Conservation (phyloP, 2,329 filamentous ascomycete species). For the Xylaria arbuscula region DNA sequence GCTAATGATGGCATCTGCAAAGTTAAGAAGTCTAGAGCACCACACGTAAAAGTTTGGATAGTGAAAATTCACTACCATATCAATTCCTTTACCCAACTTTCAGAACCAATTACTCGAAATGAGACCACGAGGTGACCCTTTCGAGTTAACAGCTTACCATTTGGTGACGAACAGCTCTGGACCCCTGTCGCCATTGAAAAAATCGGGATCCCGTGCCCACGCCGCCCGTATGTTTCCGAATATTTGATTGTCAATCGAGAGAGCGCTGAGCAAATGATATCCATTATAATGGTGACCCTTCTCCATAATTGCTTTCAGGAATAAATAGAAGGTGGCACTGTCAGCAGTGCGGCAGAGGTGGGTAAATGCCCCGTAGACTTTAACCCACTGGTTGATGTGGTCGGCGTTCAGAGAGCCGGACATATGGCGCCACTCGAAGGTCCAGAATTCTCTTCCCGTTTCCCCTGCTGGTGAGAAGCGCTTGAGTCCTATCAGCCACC, state of each 20-base stretch:
- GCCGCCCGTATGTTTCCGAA: conserved; percentile 9
- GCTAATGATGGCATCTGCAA: background rate
- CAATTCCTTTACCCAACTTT: background rate
- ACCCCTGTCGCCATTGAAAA: conserved; percentile 3
- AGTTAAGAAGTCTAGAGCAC: background rate
- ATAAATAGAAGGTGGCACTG: background rate
- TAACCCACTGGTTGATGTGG: conserved; percentile 42
- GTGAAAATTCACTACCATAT: too few relatives aligned
- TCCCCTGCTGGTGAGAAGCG: conserved; percentile 39
- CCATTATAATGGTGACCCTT: conserved; percentile 7
- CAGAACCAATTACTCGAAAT: background rate
- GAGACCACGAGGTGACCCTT: background rate
- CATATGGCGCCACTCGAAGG: conserved; percentile 48
- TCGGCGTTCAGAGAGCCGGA: conserved; percentile 40
- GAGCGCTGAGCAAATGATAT: conserved; percentile 18
- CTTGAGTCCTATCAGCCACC: conserved; percentile 35
- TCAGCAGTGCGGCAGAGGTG: conserved; percentile 37
- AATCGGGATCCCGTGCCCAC: conserved; percentile 2
- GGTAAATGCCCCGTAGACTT: conserved; percentile 38
- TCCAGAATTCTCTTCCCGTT: conserved; percentile 43
- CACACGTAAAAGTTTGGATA: too few relatives aligned
- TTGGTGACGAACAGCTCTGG: conserved; percentile 15
- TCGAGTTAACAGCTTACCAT: background rate
- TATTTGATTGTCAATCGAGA: conserved; percentile 12
- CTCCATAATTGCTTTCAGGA: conserved; percentile 1